These are phyloP conservation scores for Clonostachys rhizophaga DNA, from an alignment of 2,329 filamentous ascomycete species.

Conservation along the genomic window DNA sequence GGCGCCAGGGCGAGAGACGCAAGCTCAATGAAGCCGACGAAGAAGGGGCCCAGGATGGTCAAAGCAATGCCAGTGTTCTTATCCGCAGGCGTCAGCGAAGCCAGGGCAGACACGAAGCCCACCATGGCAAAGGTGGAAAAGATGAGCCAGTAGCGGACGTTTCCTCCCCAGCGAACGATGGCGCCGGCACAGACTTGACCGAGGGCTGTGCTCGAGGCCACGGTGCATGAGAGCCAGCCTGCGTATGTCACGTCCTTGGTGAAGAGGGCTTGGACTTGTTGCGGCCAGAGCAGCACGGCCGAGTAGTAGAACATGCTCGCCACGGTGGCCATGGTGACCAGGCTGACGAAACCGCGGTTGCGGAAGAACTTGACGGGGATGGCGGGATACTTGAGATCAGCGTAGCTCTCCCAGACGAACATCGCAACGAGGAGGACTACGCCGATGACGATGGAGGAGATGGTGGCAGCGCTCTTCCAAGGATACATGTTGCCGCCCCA, in stretches of 20 bases:
- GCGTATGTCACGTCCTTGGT: conserved; percentile 24
- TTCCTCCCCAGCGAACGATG: conserved; percentile 24
- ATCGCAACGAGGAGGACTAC: conserved; percentile 21
- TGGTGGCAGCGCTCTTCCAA: conserved; percentile 32
- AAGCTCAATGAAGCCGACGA: conserved; percentile 27
- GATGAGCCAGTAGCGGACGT: conserved; percentile 27
- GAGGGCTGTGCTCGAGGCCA: conserved; percentile 23
- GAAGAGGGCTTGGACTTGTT: conserved; percentile 25
- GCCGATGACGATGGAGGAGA: conserved; percentile 28
- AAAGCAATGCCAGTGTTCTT: conserved; percentile 22
- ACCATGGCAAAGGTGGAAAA: conserved; percentile 29
- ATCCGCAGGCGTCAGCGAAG: conserved; percentile 21
- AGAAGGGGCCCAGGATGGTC: conserved; percentile 27
- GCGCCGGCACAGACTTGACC: conserved; percentile 23
- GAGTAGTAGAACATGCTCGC: conserved; percentile 14
- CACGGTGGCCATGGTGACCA: conserved; percentile 26
- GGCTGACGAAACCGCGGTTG: conserved; percentile 26
- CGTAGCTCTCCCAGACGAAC: conserved; percentile 26
- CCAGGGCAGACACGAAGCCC: conserved; percentile 23
- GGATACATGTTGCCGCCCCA: conserved; percentile 35
- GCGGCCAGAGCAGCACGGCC: conserved; percentile 26
- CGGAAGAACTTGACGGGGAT: conserved; percentile 28
- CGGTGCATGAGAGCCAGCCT: conserved; percentile 29
- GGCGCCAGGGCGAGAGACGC: conserved; percentile 24
- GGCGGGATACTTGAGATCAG: conserved; percentile 25